Evolutionary conservation across 2,329 filamentous ascomycete species (phyloP).

Genomic region (Eutypa lata): DNA sequence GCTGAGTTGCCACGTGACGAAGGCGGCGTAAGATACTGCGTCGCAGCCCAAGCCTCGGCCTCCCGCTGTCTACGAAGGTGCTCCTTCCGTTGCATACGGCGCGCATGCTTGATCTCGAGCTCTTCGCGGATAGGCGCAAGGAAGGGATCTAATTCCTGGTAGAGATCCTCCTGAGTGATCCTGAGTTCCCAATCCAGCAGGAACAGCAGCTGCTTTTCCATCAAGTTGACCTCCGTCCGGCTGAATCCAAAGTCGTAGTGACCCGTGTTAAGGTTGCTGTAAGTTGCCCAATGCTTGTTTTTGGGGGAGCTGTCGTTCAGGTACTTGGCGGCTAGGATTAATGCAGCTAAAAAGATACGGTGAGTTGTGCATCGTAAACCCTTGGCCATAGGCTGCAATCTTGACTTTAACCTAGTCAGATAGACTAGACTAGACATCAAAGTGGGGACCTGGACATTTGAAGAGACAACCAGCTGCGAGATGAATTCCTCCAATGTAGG

Average conservation of each 20-base stretch:
- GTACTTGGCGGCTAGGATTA: conserved; percentile 91
- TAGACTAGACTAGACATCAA: conserved; percentile 97
- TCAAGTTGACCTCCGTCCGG: conserved; percentile 93
- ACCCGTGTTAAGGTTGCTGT: conserved; percentile 72
- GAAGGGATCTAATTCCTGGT: conserved; percentile 83
- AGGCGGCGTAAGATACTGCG: conserved; percentile 44
- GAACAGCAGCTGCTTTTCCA: conserved; percentile 98
- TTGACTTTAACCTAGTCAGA: conserved; percentile 76
- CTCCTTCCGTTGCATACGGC: conserved; percentile 44
- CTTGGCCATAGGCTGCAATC: conserved; percentile 90
- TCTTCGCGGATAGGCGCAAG: conserved; percentile 75
- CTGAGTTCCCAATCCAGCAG: conserved; percentile 92
- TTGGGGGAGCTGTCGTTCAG: conserved; percentile 98
- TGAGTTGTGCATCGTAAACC: conserved; percentile 95
- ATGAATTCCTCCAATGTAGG: conserved; percentile 91
- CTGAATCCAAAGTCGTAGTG: conserved; percentile 79
- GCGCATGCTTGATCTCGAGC: conserved; percentile 48
- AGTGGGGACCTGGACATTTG: conserved; percentile 95
- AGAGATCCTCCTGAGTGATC: conserved; percentile 81
- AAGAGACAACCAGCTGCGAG: conserved; percentile 81
- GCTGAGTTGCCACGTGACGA: conserved; percentile 39
- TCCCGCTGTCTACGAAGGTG: conserved; percentile 42
- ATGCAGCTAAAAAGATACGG: conserved; percentile 89
- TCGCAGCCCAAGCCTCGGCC: conserved; percentile 34
- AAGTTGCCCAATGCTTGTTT: conserved; percentile 99